Evolutionary conservation across 2,329 filamentous ascomycete genomes (phyloP).

Genomic region (Penicillium glabrum): DNA sequence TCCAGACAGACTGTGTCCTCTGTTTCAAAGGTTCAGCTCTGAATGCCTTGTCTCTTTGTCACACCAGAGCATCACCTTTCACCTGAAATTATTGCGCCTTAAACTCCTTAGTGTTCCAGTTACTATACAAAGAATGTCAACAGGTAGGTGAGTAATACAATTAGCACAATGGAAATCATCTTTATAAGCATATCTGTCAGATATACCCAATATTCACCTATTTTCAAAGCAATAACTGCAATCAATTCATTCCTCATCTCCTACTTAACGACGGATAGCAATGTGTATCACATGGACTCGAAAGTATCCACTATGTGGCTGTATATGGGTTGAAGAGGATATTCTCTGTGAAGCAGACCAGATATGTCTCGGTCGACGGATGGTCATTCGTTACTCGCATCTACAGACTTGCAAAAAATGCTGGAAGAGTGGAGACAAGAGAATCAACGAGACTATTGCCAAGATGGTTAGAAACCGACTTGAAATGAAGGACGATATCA

Average conservation of each 20-base stretch:
- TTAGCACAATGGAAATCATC: not conserved
- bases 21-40: not conserved
- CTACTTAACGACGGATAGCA: not conserved
- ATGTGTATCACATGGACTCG: slow-evolving; percentile 22
- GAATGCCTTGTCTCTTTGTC: not conserved
- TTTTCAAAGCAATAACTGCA: not conserved
- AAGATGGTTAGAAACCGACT: not conserved
- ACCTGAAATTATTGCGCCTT: not conserved
- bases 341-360: not conserved
- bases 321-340: slow-evolving; percentile 17
- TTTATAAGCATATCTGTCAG: not conserved
- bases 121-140: not conserved
- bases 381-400: slow-evolving; percentile 10
- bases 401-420: slow-evolving; percentile 18
- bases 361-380: not conserved
- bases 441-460: not conserved
- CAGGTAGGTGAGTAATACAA: not conserved
- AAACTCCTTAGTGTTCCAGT: not conserved
- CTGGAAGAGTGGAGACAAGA: slow-evolving; percentile 9
- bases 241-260: not conserved
- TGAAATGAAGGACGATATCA: not conserved
- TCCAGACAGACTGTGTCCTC: not conserved
- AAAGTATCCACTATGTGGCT: slow-evolving; percentile 20
- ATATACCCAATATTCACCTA: not conserved
- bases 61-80: too few relatives aligned